Base-by-base conservation (phyloP, 176 grass and related monocot species). In the Poa annua region DNA sequence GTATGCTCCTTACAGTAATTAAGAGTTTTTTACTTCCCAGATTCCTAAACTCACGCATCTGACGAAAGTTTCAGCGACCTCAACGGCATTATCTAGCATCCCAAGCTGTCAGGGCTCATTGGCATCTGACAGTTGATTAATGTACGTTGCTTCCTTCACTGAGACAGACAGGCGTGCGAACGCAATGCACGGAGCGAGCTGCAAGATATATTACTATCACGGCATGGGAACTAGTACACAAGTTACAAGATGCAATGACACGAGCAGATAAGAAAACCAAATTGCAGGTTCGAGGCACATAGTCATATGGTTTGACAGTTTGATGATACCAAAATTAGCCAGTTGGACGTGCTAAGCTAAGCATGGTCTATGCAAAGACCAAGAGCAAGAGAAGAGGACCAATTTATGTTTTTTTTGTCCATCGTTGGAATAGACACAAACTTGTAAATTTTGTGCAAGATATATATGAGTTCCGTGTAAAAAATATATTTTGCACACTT, bases 31-130 rank as follows among this genome's bases (percentile, higher is more conserved):
- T 4, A 8, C 38, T 11, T 11, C 11, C 42, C 42, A 44, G 11
- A 11, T 5, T 41, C 38, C 38, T 41, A 44, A 55, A 15, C 35
- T 57, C 39, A 79, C 39, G 41, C 61, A 71, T 41, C 53, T 79
- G 15, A 63, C n/a, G 42, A 39, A 49, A 80, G 77, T 85, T 85
- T 79, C 83, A 79, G 52, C n/a, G 41, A 8, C 19, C 8, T 72
- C 21, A 72, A 51, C 33, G 65, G 6, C 17, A 33, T 57, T 70
- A 59, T 38, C 56, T 75, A 84, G 55, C 36, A 34, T 26, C 9
- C 32, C 57, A 33, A 66, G 66, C 45, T 71, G 65, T 14, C 26
- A 71, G 36, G 5, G 36, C 15, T 25, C 61, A 62, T 47, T 71
- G 51, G 22, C 21, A 72, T 47, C 44, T 48, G 11, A 17, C 11